Evolutionary conservation across 805 yeast species (phyloP).

Genomic region (Yamadazyma scolyti): DNA sequence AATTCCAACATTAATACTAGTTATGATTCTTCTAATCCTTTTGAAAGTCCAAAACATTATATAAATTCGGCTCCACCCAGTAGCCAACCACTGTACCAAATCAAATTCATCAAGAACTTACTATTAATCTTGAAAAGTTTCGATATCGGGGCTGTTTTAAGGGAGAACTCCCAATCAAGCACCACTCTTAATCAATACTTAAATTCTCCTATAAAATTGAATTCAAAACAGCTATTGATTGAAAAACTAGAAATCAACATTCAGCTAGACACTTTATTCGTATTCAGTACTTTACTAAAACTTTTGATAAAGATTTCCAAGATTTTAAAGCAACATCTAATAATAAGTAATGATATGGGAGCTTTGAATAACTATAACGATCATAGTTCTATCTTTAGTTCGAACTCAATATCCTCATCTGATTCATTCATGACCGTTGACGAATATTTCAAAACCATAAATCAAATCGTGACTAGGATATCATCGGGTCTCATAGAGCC

Average conservation of each 20-base stretch:
- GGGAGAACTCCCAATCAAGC: constrained; percentile 5
- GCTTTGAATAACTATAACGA: constrained; percentile 10
- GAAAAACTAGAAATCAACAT: constrained; percentile 44
- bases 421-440: constrained; percentile 21
- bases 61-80: constrained; percentile 9
- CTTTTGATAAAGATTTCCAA: constrained; percentile 24
- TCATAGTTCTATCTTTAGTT: constrained; percentile 35
- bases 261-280: constrained; percentile 35
- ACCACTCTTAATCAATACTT: constrained; percentile 12
- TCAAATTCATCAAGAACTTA: constrained; percentile 32
- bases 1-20: neutral
- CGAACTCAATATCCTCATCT: constrained; percentile 21
- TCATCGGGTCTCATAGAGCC: constrained; percentile 39
- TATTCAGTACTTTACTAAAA: constrained; percentile 30
- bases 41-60: constrained; percentile 13
- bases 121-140: constrained; percentile 33
- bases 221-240: constrained; percentile 37
- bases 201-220: constrained; percentile 37
- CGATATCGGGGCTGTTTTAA: constrained; percentile 28
- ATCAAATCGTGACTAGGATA: constrained; percentile 24
- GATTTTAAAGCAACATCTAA: constrained; percentile 23
- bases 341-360: constrained; percentile 7
- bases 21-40: constrained; percentile 7
- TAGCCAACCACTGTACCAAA: constrained; percentile 25
- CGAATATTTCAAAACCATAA: constrained; percentile 27